phyloP scores from a whole-genome alignment of 2,329 filamentous ascomycete genomes.

The Meredithiella fracta region DNA sequence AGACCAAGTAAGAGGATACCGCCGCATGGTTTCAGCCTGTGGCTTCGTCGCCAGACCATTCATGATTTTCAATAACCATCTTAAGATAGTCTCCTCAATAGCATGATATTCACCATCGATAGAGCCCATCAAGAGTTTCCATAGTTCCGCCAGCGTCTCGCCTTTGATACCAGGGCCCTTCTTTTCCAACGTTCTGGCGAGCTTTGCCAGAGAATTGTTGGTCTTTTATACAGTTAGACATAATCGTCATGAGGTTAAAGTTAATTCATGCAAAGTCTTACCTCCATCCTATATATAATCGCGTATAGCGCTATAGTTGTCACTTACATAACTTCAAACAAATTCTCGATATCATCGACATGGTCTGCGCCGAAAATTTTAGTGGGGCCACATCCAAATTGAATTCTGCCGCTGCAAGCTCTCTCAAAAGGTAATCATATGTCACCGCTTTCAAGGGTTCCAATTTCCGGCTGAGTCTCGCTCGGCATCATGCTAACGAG shows the following conservation, averaged over 20 bases:
- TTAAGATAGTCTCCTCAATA: constrained; percentile 40
- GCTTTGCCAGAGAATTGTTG: constrained; percentile 29
- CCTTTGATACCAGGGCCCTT: constrained; percentile 27
- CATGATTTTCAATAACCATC: constrained; percentile 49
- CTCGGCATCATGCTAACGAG: constrained; percentile 15
- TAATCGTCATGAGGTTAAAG: not conserved
- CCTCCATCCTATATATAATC: not conserved
- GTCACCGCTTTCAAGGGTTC: constrained; percentile 30
- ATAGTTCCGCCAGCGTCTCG: constrained; percentile 33
- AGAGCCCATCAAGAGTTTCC: constrained; percentile 30
- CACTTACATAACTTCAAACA: constrained; percentile 8
- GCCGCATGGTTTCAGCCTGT: constrained; percentile 34
- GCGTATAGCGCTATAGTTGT: constrained; percentile 8
- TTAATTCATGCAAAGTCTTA: constrained; percentile 4
- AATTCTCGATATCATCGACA: constrained; percentile 1
- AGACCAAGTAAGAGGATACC: constrained; percentile 42
- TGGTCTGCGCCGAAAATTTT: constrained; percentile 14
- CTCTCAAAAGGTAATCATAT: constrained; percentile 16
- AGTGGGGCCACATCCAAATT: constrained; percentile 12
- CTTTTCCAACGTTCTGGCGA: constrained; percentile 39
- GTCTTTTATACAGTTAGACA: not conserved
- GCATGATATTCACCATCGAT: constrained; percentile 31
- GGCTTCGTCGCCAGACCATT: constrained; percentile 25
- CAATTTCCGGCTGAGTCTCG: constrained; percentile 25
- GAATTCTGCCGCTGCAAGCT: constrained; percentile 28